phyloP scores from a whole-genome alignment of 1,139 yeast species.

The Diutina mesorugosa region DNA sequence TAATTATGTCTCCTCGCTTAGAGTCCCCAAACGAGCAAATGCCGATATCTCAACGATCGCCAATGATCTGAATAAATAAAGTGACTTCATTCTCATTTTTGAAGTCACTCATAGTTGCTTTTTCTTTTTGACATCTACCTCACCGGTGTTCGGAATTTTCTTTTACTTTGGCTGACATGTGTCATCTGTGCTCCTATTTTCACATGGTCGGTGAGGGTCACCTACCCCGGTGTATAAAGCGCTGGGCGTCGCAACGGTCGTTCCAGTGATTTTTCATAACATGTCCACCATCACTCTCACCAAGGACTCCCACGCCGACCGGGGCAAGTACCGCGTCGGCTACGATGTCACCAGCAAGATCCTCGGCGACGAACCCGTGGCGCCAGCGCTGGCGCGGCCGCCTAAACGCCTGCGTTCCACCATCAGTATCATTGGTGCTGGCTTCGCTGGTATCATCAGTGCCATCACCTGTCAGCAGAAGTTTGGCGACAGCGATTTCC shows the following conservation, averaged over 20 bases:
- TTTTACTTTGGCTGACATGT: no score
- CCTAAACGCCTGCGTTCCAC: conserved; percentile 14
- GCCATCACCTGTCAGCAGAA: conserved; percentile 18
- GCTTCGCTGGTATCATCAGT: conserved; percentile 31
- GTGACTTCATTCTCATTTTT: no score
- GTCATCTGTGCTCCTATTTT: no score
- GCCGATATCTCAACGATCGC: no score
- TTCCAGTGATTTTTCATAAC: not conserved
- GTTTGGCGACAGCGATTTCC: conserved; percentile 21
- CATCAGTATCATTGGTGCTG: conserved; percentile 35
- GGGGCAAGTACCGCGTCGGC: conserved; percentile 18
- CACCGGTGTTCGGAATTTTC: no score
- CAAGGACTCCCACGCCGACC: conserved; percentile 21
- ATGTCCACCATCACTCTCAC: conserved; percentile 16
- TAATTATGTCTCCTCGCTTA: no score
- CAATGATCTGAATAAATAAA: no score
- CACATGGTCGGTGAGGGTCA: no score
- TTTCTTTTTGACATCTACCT: no score
- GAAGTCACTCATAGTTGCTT: no score
- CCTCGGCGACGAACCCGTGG: conserved; percentile 11
- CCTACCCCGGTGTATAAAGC: not conserved
- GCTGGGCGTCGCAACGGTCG: not conserved
- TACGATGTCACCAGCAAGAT: conserved; percentile 16
- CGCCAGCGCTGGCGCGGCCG: conserved; percentile 12
- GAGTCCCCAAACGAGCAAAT: no score